Evolutionary conservation across 148 eudicot genomes (phyloP), one percentile per base, ranked within the genome.

Genomic region (Cornus florida): DNA sequence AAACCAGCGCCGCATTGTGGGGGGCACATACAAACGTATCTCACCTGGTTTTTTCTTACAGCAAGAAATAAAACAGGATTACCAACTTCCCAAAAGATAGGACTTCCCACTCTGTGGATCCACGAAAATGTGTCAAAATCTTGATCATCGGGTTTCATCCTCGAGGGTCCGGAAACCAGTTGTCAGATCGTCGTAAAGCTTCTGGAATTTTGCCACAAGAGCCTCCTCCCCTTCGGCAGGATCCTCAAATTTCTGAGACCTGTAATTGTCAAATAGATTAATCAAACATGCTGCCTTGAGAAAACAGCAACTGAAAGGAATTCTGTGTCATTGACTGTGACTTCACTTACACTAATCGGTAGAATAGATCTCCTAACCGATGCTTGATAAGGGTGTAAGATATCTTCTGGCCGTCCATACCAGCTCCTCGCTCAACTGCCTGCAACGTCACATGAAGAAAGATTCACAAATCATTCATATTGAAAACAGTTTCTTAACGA

Each of bases 351-450:
- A 94, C 98, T 78, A 94, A 79, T 73, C 94, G 93, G 88, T 94
- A 94, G 72, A 94, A 94, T 69, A 94, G 87, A 81, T 94, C 98
- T 81, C 98, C 98, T 14, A 94, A 83, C 67, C 90, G 88, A 83
- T 89, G 98, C 88, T 94, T 94, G 82, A 92, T 91, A 66, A 94
- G 88, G 80, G 86, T 86, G 83, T 94, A 94, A 20, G 91, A 90
- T 48, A 92, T 87, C 84, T 88, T 92, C 81, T 92, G 97, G 60
- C 98, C 97, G 81, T 94, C 97, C 89, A 92, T 85, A 74, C 95
- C 98, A 90, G 98, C 98, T 71, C 89, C 97, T 7, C 98, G 92
- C 82, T 94, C 98, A 81, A 91, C 97, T 0, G 97, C 92, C 97
- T 94, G 88, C 74, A 76, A 13, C 62, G 13, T 13, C 17, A 57